These are phyloP conservation scores for Raphanus hybrid DNA, from an alignment of 441 rosid genomes.

Conservation along the genomic window DNA sequence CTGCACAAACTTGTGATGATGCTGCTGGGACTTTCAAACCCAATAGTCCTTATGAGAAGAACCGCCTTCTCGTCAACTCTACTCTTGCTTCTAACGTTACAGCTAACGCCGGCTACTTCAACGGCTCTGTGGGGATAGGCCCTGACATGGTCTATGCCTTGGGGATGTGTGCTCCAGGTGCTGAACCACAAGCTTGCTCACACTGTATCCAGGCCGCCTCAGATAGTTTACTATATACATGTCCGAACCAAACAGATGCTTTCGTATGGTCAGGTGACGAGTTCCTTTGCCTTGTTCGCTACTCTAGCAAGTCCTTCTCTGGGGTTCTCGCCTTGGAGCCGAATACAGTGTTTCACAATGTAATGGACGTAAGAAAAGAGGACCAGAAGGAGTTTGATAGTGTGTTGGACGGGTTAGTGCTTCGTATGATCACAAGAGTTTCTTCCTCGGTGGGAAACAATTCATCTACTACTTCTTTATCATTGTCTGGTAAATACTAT, in stretches of 20 bases:
- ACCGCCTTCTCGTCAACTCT: constrained; percentile 30
- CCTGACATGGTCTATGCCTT: constrained; percentile 22
- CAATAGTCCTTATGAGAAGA: constrained; percentile 33
- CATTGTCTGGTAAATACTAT: constrained; percentile 24
- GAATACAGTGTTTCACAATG: neutral
- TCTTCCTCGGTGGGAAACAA: constrained; percentile 19
- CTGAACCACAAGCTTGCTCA: constrained; percentile 40
- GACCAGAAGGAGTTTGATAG: constrained; percentile 28
- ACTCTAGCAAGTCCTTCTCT: constrained; percentile 18
- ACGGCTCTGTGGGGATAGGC: constrained; percentile 13
- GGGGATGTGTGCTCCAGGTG: constrained; percentile 51
- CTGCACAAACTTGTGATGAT: constrained; percentile 28
- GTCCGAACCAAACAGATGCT: constrained; percentile 46
- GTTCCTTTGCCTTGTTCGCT: constrained; percentile 44
- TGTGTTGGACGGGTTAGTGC: constrained; percentile 8
- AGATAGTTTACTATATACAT: constrained; percentile 4
- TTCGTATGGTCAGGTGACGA: constrained; percentile 40
- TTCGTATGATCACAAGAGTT: neutral
- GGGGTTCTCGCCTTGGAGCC: constrained; percentile 28
- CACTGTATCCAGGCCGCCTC: constrained; percentile 40
- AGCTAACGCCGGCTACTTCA: constrained; percentile 29
- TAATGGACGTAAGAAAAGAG: neutral
- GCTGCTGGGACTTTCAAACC: constrained; percentile 9
- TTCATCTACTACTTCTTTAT: constrained; percentile 20
- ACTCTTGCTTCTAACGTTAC: constrained; percentile 32